These are phyloP conservation scores for Pachysandra terminalis DNA, from an alignment of 164 flowering plant genomes.

Conservation along the genomic window DNA sequence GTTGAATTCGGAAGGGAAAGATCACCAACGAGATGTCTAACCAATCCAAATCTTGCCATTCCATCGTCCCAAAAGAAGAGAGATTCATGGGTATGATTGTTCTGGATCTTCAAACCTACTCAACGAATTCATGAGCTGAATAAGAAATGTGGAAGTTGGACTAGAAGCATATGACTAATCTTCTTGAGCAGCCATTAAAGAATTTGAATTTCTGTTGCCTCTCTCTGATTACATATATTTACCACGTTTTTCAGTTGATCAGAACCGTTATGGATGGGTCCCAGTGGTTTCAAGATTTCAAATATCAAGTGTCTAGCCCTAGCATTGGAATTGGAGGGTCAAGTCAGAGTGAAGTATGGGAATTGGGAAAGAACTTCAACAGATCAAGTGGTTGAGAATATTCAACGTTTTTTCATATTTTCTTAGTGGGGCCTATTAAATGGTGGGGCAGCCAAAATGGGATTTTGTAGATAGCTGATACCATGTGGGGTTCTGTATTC, in stretches of 20 bases:
- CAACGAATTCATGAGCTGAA: neutral
- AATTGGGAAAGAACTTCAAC: too few species aligned
- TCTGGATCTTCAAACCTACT: neutral
- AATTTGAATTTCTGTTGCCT: neutral
- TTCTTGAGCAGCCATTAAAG: neutral
- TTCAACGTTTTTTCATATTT: too few species aligned
- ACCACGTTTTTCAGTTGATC: neutral
- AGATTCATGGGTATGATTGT: conserved; percentile 1
- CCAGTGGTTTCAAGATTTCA: too few species aligned
- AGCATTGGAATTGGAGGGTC: too few species aligned
- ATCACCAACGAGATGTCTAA: conserved; percentile 23
- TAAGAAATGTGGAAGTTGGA: neutral
- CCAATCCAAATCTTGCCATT: conserved; percentile 39
- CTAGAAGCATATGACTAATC: neutral
- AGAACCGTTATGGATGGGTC: neutral
- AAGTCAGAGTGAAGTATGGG: too few species aligned
- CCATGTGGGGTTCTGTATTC: too few species aligned
- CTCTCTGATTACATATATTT: too few species aligned
- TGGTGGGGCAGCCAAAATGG: too few species aligned
- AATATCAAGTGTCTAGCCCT: too few species aligned
- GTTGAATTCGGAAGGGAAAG: conserved; percentile 30
- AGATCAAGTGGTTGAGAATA: too few species aligned
- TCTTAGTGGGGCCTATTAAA: too few species aligned
- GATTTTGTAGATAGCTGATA: too few species aligned
- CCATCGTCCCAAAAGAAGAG: conserved; percentile 18